phyloP scores from a whole-genome alignment of 768 basidiomycete species.

The Lactifluus piperatus region DNA sequence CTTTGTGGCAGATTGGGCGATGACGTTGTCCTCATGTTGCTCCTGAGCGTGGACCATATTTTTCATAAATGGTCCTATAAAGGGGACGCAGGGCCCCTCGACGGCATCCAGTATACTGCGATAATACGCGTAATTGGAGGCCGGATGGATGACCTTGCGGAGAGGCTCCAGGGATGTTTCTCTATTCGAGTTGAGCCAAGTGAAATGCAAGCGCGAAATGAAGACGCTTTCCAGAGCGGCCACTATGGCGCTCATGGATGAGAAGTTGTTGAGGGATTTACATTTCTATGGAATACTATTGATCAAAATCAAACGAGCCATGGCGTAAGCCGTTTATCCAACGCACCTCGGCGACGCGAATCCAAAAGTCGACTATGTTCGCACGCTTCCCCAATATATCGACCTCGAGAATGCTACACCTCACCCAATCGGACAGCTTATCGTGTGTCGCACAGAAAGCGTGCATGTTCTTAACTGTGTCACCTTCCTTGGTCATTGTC shows the following conservation, averaged over 20 bases:
- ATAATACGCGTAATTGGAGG: constrained; percentile 48
- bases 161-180: constrained; percentile 44
- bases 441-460: constrained; percentile 55
- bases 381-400: constrained; percentile 46
- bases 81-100: constrained; percentile 56
- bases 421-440: constrained; percentile 59
- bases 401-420: constrained; percentile 46
- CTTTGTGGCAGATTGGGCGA: constrained; percentile 15
- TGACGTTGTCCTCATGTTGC: constrained; percentile 35
- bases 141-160: constrained; percentile 48
- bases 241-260: constrained; percentile 59
- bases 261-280: constrained; percentile 51
- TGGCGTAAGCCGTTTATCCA: neutral
- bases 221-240: constrained; percentile 53
- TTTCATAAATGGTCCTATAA: constrained; percentile 53
- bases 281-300: constrained; percentile 42
- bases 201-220: constrained; percentile 47
- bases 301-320: neutral
- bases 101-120: constrained; percentile 35
- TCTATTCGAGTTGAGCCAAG: constrained; percentile 56
- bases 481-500: constrained; percentile 32
- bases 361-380: constrained; percentile 62
- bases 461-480: constrained; percentile 36
- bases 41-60: constrained; percentile 50
- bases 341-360: constrained; percentile 68